Conservation (phyloP, 73 alveolate species). For the Tetrahymena malaccensis region DNA sequence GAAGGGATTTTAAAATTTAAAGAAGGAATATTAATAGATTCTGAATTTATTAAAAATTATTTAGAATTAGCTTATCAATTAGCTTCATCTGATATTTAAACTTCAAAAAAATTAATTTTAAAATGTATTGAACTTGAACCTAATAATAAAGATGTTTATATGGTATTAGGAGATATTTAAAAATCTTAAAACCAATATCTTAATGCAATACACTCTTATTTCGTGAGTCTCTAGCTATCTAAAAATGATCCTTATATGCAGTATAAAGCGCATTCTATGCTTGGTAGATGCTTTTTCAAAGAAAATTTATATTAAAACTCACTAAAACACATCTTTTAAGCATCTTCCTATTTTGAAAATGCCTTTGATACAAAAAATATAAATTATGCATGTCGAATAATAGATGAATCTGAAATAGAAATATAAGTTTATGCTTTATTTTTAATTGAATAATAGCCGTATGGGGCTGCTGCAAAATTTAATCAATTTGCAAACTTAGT, state of each 20-base stretch:
- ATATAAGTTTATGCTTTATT: not conserved
- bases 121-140: not conserved
- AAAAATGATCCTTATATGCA: not conserved
- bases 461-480: not conserved
- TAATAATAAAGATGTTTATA: not conserved
- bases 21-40: not conserved
- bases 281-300: not conserved
- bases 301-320: not conserved
- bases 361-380: not conserved
- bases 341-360: not conserved
- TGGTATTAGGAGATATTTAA: not conserved
- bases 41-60: not conserved
- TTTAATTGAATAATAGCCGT: not conserved
- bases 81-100: not conserved
- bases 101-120: not conserved
- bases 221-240: not conserved
- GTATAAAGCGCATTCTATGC: not conserved
- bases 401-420: not conserved
- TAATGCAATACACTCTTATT: not conserved
- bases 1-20: not conserved
- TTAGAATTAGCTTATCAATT: not conserved
- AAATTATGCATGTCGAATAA: not conserved
- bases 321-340: not conserved
- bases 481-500: not conserved
- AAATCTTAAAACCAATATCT: not conserved